Evolutionary conservation across 2,329 filamentous ascomycete species (phyloP).

Genomic region (Penicillium sp.): DNA sequence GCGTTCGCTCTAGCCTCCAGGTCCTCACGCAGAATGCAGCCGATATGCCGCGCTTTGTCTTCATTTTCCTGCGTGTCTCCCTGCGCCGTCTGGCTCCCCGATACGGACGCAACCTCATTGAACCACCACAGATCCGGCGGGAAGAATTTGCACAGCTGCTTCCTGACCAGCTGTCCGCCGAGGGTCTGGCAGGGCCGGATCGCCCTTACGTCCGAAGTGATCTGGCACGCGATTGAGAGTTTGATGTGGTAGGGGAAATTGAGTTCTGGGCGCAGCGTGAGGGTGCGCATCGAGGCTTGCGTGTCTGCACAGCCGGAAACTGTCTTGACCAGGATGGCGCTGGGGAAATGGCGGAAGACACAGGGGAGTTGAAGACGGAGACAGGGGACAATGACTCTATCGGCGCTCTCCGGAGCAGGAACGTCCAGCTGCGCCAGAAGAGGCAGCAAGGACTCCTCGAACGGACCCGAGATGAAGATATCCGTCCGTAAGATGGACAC

Average conservation of each 20-base stretch:
- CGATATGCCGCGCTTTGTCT: slow-evolving; percentile 19
- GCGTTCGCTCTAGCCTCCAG: slow-evolving; percentile 16
- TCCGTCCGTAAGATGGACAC: slow-evolving; percentile 20
- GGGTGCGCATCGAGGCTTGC: slow-evolving; percentile 27
- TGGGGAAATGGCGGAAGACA: slow-evolving; percentile 19
- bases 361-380: slow-evolving; percentile 24
- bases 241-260: slow-evolving; percentile 26
- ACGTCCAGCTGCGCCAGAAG: slow-evolving; percentile 21
- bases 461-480: slow-evolving; percentile 19
- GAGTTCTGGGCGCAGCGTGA: slow-evolving; percentile 22
- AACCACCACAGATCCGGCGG: slow-evolving; percentile 23
- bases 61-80: neutral
- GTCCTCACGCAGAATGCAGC: slow-evolving; percentile 27
- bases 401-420: neutral
- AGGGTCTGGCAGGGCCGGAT: slow-evolving; percentile 25
- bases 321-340: slow-evolving; percentile 12
- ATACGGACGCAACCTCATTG: slow-evolving; percentile 23
- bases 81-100: slow-evolving; percentile 24
- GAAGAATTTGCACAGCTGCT: slow-evolving; percentile 21
- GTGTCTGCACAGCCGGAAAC: slow-evolving; percentile 19
- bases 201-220: slow-evolving; percentile 26
- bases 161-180: neutral
- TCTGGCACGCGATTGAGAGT: slow-evolving; percentile 27
- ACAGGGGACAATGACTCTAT: slow-evolving; percentile 19
- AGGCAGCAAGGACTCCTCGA: slow-evolving; percentile 20